A percentile compares a stretch with the other conserved stretches of the same genome.
These are phyloP conservation scores for Colletotrichum lindemuthianum DNA, from an alignment of 2,329 filamentous ascomycete genomes.

Conservation along the genomic window DNA sequence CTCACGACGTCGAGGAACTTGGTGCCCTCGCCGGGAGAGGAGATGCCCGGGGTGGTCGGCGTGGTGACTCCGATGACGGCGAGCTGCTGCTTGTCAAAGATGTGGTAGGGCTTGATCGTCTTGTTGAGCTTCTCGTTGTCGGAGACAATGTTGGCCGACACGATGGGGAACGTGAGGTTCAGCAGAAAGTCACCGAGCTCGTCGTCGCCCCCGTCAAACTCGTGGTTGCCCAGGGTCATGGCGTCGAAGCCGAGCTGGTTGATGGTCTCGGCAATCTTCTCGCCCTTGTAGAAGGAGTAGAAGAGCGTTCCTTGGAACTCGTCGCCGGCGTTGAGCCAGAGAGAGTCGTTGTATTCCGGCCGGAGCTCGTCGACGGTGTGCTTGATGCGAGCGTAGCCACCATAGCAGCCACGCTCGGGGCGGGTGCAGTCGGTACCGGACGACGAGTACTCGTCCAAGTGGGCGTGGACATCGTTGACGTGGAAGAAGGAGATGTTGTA, in stretches of 20 bases:
- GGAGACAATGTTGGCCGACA: slow-evolving; percentile 72
- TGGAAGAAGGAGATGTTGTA: slow-evolving; percentile 74
- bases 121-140: slow-evolving; percentile 67
- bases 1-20: slow-evolving; percentile 66
- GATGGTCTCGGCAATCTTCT: slow-evolving; percentile 74
- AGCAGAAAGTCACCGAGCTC: slow-evolving; percentile 68
- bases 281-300: slow-evolving; percentile 72
- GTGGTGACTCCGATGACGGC: slow-evolving; percentile 74
- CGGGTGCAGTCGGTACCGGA: slow-evolving; percentile 70
- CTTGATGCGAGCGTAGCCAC: slow-evolving; percentile 73
- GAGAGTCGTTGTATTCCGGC: slow-evolving; percentile 66
- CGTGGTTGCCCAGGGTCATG: slow-evolving; percentile 75
- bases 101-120: slow-evolving; percentile 72
- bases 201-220: slow-evolving; percentile 73
- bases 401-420: slow-evolving; percentile 67
- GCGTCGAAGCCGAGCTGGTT: slow-evolving; percentile 74
- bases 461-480: slow-evolving; percentile 75
- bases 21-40: slow-evolving; percentile 66
- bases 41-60: slow-evolving; percentile 66
- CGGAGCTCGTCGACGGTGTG: slow-evolving; percentile 66
- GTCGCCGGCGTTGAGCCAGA: slow-evolving; percentile 74
- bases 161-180: slow-evolving; percentile 72
- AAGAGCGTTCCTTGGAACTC: slow-evolving; percentile 77
- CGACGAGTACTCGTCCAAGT: slow-evolving; percentile 70
- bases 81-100: slow-evolving; percentile 69